phyloP scores from a whole-genome alignment of 2,329 filamentous ascomycete genomes.

The Fusarium tuaranense region DNA sequence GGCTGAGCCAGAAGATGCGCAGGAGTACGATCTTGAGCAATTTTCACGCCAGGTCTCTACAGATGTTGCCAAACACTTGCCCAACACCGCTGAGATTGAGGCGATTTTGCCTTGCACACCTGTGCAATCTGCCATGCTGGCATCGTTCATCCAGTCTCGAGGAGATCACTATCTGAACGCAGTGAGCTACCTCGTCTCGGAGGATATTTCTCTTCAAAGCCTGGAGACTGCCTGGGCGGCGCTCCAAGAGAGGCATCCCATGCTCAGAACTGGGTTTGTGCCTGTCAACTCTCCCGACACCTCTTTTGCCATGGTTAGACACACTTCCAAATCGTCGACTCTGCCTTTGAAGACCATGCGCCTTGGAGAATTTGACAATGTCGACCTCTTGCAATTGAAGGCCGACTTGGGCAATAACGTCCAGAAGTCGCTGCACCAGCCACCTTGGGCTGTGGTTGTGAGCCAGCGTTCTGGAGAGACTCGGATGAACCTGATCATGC shows the following conservation, averaged over 20 bases:
- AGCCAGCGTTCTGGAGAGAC: conserved; percentile 42
- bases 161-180: conserved; percentile 83
- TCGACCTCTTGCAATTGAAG: conserved; percentile 55
- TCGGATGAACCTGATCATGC: conserved; percentile 64
- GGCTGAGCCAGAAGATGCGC: not conserved
- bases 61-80: conserved; percentile 43
- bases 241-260: conserved; percentile 69
- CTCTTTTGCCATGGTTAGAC: conserved; percentile 82
- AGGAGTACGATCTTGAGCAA: conserved; percentile 52
- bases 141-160: conserved; percentile 75
- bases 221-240: conserved; percentile 70
- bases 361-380: conserved; percentile 11
- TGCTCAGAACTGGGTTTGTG: conserved; percentile 82
- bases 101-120: conserved; percentile 81
- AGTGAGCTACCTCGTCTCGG: conserved; percentile 65
- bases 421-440: conserved; percentile 59
- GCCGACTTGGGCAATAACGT: conserved; percentile 47
- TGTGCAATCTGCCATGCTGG: conserved; percentile 83
- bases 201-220: conserved; percentile 49
- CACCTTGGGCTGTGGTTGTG: conserved; percentile 73
- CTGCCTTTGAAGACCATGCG: conserved; percentile 26
- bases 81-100: conserved; percentile 57
- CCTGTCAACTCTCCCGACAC: conserved; percentile 68
- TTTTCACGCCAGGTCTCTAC: conserved; percentile 52
- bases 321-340: conserved; percentile 44